A percentile compares a stretch with the other conserved stretches of the same genome.
Evolutionary conservation across 108 stramenopile species (phyloP).

Genomic region (Nitzschia sp.): DNA sequence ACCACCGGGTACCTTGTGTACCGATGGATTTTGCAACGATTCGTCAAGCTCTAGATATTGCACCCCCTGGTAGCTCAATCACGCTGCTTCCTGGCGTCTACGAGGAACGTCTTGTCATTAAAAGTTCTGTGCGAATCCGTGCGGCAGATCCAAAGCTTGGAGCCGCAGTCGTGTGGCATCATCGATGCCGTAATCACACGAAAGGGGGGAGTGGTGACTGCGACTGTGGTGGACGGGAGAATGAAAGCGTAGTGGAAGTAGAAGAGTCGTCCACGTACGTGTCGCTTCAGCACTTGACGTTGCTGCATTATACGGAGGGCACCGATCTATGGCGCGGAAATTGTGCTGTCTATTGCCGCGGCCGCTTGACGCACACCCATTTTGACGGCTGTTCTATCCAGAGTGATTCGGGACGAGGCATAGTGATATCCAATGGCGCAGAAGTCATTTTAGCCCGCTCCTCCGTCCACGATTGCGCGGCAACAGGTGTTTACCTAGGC

Average conservation of each 20-base stretch:
- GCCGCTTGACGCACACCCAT: conserved; percentile 11
- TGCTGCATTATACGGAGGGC: conserved; percentile 11
- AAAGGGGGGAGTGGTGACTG: background rate
- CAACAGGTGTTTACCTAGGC: conserved; percentile 48
- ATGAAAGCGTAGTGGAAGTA: conserved; percentile 10
- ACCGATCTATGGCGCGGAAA: conserved; percentile 48
- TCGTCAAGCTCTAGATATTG: background rate
- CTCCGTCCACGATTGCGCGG: conserved; percentile 39
- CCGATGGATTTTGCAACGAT: conserved; percentile 4
- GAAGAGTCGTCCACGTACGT: background rate
- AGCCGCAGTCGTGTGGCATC: conserved; percentile 10
- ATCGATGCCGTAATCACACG: background rate
- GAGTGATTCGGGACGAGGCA: conserved; percentile 44
- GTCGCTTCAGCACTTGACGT: conserved; percentile 2
- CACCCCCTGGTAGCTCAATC: background rate
- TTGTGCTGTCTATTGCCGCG: conserved; percentile 22
- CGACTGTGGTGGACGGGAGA: background rate
- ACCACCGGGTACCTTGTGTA: background rate
- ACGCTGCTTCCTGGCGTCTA: conserved; percentile 7
- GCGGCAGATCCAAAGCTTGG: background rate
- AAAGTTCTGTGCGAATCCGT: background rate
- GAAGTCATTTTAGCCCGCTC: conserved; percentile 20
- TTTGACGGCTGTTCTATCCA: conserved; percentile 43
- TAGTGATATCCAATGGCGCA: conserved; percentile 44
- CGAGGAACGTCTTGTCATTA: conserved; percentile 4